phyloP scores from a whole-genome alignment of 1,139 yeast genomes.

The Candida mesenterica region DNA sequence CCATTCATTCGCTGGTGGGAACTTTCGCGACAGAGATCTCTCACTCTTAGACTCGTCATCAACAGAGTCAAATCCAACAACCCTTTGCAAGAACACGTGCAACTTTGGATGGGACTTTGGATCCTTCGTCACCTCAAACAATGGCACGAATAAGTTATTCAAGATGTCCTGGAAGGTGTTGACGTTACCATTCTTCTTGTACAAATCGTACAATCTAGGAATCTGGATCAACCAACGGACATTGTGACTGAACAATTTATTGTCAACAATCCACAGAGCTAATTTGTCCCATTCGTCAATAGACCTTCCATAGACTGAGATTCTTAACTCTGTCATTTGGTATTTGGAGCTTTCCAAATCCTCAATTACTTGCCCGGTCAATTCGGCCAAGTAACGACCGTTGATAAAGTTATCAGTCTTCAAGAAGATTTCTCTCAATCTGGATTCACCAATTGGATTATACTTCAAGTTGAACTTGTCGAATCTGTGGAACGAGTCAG shows the following conservation, averaged over 20 bases:
- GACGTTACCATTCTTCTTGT: slow-evolving; percentile 75
- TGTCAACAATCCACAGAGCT: slow-evolving; percentile 93
- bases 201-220: slow-evolving; percentile 89
- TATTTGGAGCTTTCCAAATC: slow-evolving; percentile 94
- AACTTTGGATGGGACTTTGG: slow-evolving; percentile 88
- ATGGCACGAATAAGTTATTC: slow-evolving; percentile 79
- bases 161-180: slow-evolving; percentile 72
- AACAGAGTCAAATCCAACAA: slow-evolving; percentile 96
- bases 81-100: slow-evolving; percentile 84
- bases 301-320: slow-evolving; percentile 89
- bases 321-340: slow-evolving; percentile 95
- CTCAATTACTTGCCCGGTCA: slow-evolving; percentile 88
- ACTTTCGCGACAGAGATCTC: slow-evolving; percentile 69
- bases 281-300: slow-evolving; percentile 92
- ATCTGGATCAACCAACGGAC: slow-evolving; percentile 97
- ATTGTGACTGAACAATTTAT: slow-evolving; percentile 86
- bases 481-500: slow-evolving; percentile 95
- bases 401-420: slow-evolving; percentile 91
- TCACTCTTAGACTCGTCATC: slow-evolving; percentile 97
- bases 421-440: slow-evolving; percentile 90
- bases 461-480: slow-evolving; percentile 97
- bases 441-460: slow-evolving; percentile 97
- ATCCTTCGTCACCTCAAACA: slow-evolving; percentile 83
- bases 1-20: slow-evolving; percentile 85
- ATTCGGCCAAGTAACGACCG: slow-evolving; percentile 88